Conservation (phyloP, 192 early-diverging fungal genomes). For the Chytriomyces confervae region DNA sequence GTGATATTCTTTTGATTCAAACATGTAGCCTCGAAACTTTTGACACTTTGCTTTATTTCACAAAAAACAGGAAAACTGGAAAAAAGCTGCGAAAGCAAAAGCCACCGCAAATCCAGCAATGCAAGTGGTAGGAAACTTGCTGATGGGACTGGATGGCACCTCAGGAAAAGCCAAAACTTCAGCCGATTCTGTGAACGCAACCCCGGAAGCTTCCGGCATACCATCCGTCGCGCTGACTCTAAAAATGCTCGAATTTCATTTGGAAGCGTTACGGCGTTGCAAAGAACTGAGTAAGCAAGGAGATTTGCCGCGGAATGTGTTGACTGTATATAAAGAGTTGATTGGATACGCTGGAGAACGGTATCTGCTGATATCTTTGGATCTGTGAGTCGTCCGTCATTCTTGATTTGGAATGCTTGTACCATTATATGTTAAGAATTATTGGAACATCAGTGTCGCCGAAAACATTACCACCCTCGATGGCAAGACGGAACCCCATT, state of each 20-base stretch:
- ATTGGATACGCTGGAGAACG: conserved; percentile 79
- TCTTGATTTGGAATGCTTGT: conserved; percentile 24
- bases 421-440: not conserved
- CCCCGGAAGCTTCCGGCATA: conserved; percentile 43
- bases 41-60: not conserved
- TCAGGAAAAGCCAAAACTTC: not conserved
- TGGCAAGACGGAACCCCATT: conserved; percentile 68
- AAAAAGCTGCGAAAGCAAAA: conserved; percentile 24
- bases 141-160: conserved; percentile 8
- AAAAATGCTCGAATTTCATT: conserved; percentile 42
- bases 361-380: conserved; percentile 84
- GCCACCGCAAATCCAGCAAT: conserved; percentile 6
- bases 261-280: conserved; percentile 69
- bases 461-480: conserved; percentile 65
- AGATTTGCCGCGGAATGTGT: conserved; percentile 66
- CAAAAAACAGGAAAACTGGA: not conserved
- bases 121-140: conserved; percentile 32
- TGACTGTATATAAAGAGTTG: conserved; percentile 73
- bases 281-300: conserved; percentile 66
- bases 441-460: conserved; percentile 52
- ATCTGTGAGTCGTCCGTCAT: conserved; percentile 56
- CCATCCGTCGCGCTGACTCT: conserved; percentile 43
- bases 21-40: no score
- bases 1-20: not conserved
- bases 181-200: not conserved